Evolutionary conservation across 306 rosid genomes (phyloP), one percentile per base, ranked within the genome.

Genomic region (Dalbergia cultrata): DNA sequence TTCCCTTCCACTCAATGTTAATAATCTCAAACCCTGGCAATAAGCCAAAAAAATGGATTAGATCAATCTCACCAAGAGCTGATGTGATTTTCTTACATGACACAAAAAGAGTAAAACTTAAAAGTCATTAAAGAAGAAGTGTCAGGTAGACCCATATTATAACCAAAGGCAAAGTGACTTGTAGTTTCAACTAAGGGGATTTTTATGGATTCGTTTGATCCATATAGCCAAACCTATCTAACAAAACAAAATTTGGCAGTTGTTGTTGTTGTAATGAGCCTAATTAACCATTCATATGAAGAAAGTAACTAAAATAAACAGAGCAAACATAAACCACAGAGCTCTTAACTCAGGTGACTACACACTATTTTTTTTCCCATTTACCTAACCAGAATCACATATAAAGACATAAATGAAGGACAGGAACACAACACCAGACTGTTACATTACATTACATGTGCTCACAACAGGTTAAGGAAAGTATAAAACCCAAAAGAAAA

Each of bases 1-100:
- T 81, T 58, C 79, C 77, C 91, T 83, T 74, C 78, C 61, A 84
- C 82, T 68, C 72, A 31, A 56, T 77, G 71, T 75, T 78, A 86
- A 72, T 34, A 33, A 49, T 75, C 54, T 74, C 85, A 82, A 81
- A 80, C 65, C 89, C 90, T 84, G 81, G 44, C 44, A 65, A 82
- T 54, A 69, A 70, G 58, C 50, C 50, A n/a, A 59, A 64, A 64
- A 49, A 65, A 58, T 67, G 68, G 13, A 45, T 75, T 54, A 67
- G 77, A 18, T 49, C 57, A 66, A 50, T 78, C 16, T 11, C 18
- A 35, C 58, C 12, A 41, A 78, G 73, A 80, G 16, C 77, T 66
- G 75, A 61, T 12, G 9, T 31, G 26, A 73, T 61, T 53, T 56
- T 37, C 54, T 63, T 57, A 37, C 61, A 69, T 37, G 17, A 78